These are phyloP conservation scores for Penstemon newberryi DNA, from an alignment of 257 asterid species.

Conservation along the genomic window DNA sequence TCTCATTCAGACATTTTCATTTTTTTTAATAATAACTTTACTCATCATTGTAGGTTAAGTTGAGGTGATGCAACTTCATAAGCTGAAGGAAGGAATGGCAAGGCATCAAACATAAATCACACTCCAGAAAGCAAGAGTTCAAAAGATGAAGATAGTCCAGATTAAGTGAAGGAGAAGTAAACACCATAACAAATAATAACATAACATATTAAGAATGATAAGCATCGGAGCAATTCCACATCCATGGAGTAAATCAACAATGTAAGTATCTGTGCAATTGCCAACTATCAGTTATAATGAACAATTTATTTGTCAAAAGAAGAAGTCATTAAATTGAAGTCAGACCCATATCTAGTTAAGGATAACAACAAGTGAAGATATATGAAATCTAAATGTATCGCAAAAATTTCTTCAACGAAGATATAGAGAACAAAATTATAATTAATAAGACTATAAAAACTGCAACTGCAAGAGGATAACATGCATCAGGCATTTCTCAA, in stretches of 20 bases:
- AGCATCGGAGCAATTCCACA: slow-evolving; percentile 2
- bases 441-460: not conserved
- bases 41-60: not conserved
- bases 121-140: not conserved
- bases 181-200: slow-evolving; percentile 1
- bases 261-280: not conserved
- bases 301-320: too few species aligned
- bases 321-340: too few species aligned
- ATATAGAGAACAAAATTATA: not conserved
- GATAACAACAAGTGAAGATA: slow-evolving; percentile 7
- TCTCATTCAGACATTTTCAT: not conserved
- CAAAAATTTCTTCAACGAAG: not conserved
- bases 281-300: not conserved
- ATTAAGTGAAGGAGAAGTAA: not conserved
- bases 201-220: not conserved
- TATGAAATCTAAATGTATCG: slow-evolving; percentile 4
- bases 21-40: not conserved
- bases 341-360: too few species aligned
- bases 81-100: slow-evolving; percentile 8
- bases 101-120: slow-evolving; percentile 12
- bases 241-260: not conserved
- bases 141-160: slow-evolving; percentile 1
- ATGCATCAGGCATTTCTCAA: too few species aligned
- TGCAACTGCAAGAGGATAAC: slow-evolving; percentile 4
- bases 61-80: not conserved